These are phyloP conservation scores for Beauveria asiatica DNA, from an alignment of 2,329 filamentous ascomycete genomes.

Conservation along the genomic window DNA sequence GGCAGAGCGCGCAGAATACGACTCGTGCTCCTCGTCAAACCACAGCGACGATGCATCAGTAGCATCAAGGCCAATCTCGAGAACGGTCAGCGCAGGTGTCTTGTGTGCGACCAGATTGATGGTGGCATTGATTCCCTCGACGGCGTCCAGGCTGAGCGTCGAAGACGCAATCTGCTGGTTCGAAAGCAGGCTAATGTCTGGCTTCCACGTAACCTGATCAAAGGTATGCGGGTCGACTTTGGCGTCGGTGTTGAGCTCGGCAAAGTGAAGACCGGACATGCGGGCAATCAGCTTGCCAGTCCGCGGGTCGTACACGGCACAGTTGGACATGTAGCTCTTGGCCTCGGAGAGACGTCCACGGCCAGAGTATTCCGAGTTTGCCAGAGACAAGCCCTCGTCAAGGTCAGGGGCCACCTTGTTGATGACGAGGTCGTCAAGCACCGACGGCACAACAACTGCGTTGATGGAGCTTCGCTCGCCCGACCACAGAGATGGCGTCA, in stretches of 20 bases:
- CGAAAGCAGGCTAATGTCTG: conserved; percentile 17
- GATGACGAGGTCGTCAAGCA: conserved; percentile 19
- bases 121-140: conserved; percentile 10
- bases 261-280: conserved; percentile 16
- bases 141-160: not conserved
- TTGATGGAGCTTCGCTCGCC: conserved; percentile 15
- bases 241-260: conserved; percentile 15
- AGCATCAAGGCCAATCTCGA: conserved; percentile 23
- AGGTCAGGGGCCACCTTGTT: conserved; percentile 6
- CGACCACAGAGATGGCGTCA: conserved; percentile 14
- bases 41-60: conserved; percentile 19
- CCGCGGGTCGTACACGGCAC: conserved; percentile 13
- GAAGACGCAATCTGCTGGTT: not conserved
- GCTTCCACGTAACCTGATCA: conserved; percentile 15
- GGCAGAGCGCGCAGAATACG: not conserved
- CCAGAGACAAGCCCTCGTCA: not conserved
- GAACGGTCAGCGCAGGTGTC: conserved; percentile 23
- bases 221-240: conserved; percentile 19
- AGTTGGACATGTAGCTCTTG: conserved; percentile 18
- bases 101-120: conserved; percentile 28
- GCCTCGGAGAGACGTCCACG: not conserved
- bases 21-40: conserved; percentile 14
- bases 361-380: not conserved
- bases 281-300: conserved; percentile 16
- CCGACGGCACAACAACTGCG: conserved; percentile 16